Conservation (phyloP, 179 eudicot species). For the Carnegiea gigantea region DNA sequence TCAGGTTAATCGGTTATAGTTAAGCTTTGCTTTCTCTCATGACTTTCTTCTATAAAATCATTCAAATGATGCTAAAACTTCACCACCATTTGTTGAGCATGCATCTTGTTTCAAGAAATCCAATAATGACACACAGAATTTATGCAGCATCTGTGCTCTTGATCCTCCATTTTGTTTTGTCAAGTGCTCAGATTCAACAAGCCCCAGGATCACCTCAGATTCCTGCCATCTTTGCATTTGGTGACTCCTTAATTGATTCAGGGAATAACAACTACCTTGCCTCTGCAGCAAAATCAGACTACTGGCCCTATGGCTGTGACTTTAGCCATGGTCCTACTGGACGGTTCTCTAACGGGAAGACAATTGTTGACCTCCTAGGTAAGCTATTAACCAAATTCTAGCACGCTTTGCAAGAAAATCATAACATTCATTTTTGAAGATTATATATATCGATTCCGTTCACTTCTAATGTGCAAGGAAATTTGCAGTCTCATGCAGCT, state of each 20-base stretch:
- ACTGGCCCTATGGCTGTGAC: constrained; percentile 76
- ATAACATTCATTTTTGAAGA: neutral
- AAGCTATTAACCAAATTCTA: neutral
- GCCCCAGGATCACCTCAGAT: constrained; percentile 26
- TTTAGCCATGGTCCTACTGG: constrained; percentile 67
- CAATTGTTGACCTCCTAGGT: constrained; percentile 61
- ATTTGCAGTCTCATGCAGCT: neutral
- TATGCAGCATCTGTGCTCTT: constrained; percentile 5
- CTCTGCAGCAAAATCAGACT: constrained; percentile 65
- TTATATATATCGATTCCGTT: neutral
- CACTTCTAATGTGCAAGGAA: neutral
- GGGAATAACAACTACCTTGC: constrained; percentile 71
- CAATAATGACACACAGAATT: neutral
- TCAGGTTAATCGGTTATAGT: neutral
- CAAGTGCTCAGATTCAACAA: constrained; percentile 24
- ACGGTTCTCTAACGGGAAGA: constrained; percentile 77
- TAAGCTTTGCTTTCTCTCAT: neutral
- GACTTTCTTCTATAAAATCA: neutral
- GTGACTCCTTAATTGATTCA: constrained; percentile 69
- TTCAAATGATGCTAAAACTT: neutral
- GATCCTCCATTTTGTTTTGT: constrained; percentile 9
- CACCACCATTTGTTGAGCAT: neutral
- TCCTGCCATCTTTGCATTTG: constrained; percentile 60
- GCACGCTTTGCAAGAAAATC: neutral
- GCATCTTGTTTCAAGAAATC: constrained; percentile 7